Base-by-base conservation (phyloP, 164 flowering plant species). In the Vitis amurensis region DNA sequence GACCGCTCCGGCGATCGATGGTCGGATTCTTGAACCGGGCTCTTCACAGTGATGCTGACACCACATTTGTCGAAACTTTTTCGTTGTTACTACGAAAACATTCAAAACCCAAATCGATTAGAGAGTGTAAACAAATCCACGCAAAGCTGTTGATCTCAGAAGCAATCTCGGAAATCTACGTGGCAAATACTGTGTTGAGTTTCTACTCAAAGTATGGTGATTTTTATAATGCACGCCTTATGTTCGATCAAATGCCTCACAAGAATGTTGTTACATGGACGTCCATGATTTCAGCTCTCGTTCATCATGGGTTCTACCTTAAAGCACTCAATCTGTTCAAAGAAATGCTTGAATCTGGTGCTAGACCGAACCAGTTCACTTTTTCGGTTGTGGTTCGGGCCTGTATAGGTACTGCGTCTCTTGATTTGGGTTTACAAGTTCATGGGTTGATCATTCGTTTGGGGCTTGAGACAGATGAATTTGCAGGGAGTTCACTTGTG, bases 211-310 rank as follows among this genome's bases (percentile, higher is more conserved):
- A 61, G 9, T 77, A 63, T 27, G 51, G 56, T 31, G 74, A 73
- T 30, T 58, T 69, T 27, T 17, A n/a, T n/a, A 50, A 68, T 37
- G 80, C 77, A 0, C 80, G 63, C 47, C 68, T 65, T n/a, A 12
- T 77, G 62, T 69, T 77, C 61, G 68, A 77, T 63, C 69, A 70
- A 29, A 57, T 31, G 27, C 60, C 68, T 6, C 52, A 65, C 7
- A 73, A 16, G n/a, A 73, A 73, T 61, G 66, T 70, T 17, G 80
- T 77, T 50, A 50, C 76, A 14, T 76, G 79, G 79, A 76, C 75
- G 11, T 66, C 80, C 50, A 57, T 76, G 74, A 76, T 76, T 59
- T 71, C 75, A 3, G 37, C 75, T 23, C 68, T 62, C 11, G 72
- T 59, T 55, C 74, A 64, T 52, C 68, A 58, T 14, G 69, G 69